A percentile compares a stretch with the other conserved stretches of the same genome.
phyloP scores from a whole-genome alignment of 768 basidiomycete species.

The Suillus plorans region DNA sequence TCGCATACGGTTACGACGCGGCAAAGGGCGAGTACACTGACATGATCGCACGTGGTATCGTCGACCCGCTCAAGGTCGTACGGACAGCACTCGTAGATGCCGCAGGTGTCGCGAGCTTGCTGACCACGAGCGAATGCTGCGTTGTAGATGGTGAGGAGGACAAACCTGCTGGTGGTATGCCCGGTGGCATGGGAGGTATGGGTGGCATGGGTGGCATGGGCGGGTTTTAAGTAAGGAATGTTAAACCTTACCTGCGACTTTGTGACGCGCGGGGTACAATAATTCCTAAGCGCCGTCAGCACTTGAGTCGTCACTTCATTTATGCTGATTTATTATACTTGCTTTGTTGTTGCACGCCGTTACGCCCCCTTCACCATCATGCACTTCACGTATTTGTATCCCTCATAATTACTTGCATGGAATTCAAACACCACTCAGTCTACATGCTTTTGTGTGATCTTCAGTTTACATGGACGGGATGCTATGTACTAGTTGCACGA shows the following conservation, averaged over 20 bases:
- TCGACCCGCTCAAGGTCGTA: constrained; percentile 96
- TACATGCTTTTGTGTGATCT: neutral
- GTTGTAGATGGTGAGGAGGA: constrained; percentile 91
- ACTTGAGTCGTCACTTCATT: neutral
- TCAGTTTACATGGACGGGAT: neutral
- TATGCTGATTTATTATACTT: constrained; percentile 13
- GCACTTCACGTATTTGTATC: constrained; percentile 9
- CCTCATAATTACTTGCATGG: constrained; percentile 2
- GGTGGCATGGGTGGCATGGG: constrained; percentile 64
- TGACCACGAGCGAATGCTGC: constrained; percentile 92
- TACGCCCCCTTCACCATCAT: constrained; percentile 10
- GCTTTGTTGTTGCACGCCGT: constrained; percentile 12
- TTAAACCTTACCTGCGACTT: neutral
- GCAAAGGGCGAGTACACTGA: constrained; percentile 90
- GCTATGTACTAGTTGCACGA: too few species aligned
- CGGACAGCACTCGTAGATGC: constrained; percentile 92
- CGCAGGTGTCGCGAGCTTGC: constrained; percentile 85
- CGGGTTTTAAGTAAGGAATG: constrained; percentile 40
- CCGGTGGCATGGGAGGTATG: constrained; percentile 49
- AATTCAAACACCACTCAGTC: constrained; percentile 3
- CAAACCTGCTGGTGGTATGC: constrained; percentile 46
- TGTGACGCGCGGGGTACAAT: neutral
- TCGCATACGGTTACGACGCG: constrained; percentile 88
- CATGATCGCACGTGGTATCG: constrained; percentile 92
- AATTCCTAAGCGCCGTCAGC: neutral